Conservation (phyloP, 805 yeast genomes). For the Tetrapisispora namnaoensis region DNA sequence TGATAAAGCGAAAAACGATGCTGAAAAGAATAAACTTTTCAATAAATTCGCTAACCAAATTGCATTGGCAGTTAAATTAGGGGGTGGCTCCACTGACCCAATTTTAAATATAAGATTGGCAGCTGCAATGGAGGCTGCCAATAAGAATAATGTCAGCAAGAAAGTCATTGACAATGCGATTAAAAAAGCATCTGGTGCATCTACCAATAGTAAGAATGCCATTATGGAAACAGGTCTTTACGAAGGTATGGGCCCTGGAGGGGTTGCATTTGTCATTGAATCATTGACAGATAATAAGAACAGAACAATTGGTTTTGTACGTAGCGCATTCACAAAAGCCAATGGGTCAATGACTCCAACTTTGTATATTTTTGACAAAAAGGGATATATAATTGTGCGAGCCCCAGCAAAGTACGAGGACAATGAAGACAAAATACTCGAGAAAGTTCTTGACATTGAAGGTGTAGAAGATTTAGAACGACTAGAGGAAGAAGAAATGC, state of each 20-base stretch:
- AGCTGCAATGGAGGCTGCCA: slow-evolving; percentile 69
- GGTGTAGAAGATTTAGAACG: slow-evolving; percentile 76
- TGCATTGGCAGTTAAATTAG: slow-evolving; percentile 56
- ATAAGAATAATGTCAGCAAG: slow-evolving; percentile 66
- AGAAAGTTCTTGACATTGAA: slow-evolving; percentile 54
- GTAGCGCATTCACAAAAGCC: slow-evolving; percentile 62
- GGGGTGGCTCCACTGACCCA: slow-evolving; percentile 52
- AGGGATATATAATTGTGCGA: slow-evolving; percentile 60
- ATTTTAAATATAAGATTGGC: slow-evolving; percentile 49
- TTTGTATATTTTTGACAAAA: slow-evolving; percentile 61
- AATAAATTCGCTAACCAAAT: slow-evolving; percentile 66
- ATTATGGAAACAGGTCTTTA: slow-evolving; percentile 51
- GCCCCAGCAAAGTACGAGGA: slow-evolving; percentile 25
- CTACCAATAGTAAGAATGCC: slow-evolving; percentile 40
- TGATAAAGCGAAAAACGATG: slow-evolving; percentile 88
- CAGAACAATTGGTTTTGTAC: slow-evolving; percentile 65
- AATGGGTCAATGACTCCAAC: slow-evolving; percentile 71
- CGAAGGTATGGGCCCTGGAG: slow-evolving; percentile 91
- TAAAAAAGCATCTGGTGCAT: slow-evolving; percentile 63
- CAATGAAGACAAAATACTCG: slow-evolving; percentile 54
- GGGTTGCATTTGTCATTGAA: slow-evolving; percentile 76
- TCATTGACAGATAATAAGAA: slow-evolving; percentile 84
- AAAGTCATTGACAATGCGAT: slow-evolving; percentile 81
- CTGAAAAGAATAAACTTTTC: slow-evolving; percentile 57
- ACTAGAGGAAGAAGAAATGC: slow-evolving; percentile 31